Evolutionary conservation across 371 early-diverging fungal species (phyloP).

Genomic region (Dichotomocladium elegans): DNA sequence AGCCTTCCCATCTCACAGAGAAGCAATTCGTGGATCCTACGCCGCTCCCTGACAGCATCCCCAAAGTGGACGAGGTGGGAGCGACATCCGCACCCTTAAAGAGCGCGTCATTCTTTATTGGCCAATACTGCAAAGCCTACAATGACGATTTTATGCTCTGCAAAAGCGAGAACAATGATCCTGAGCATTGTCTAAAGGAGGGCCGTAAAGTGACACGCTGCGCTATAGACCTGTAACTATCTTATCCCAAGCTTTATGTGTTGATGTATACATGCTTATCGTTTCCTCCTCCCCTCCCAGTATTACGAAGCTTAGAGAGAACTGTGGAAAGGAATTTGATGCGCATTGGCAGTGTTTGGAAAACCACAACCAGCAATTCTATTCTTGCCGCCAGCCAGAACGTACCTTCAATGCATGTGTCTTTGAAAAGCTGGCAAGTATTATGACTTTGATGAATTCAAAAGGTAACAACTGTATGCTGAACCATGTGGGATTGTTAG

Average conservation of each 20-base stretch:
- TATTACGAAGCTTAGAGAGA: constrained; percentile 80
- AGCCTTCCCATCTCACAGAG: constrained; percentile 28
- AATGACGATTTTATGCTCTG: constrained; percentile 96
- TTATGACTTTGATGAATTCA: too few species aligned
- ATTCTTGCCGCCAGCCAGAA: constrained; percentile 81
- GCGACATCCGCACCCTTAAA: constrained; percentile 91
- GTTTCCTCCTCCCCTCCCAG: constrained; percentile 40
- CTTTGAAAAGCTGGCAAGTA: constrained; percentile 80
- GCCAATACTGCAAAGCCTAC: constrained; percentile 85
- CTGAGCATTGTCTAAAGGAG: constrained; percentile 86
- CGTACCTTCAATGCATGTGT: constrained; percentile 84
- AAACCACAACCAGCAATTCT: constrained; percentile 82
- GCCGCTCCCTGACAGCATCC: constrained; percentile 63
- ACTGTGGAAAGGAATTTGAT: constrained; percentile 86
- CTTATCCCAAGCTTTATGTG: too few species aligned
- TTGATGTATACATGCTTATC: too few species aligned
- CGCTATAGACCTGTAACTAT: constrained; percentile 83
- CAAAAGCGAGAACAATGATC: constrained; percentile 88
- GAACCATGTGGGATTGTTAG: constrained; percentile 40
- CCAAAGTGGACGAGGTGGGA: constrained; percentile 86
- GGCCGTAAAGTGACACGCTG: constrained; percentile 96
- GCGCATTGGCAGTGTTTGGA: constrained; percentile 94
- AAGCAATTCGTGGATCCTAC: constrained; percentile 70
- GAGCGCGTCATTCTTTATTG: constrained; percentile 90
- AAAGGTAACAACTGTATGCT: too few species aligned